A percentile compares a stretch with the other conserved stretches of the same genome.
Evolutionary conservation across 2,329 filamentous ascomycete genomes (phyloP).

Genomic region (Fulvia fulva): DNA sequence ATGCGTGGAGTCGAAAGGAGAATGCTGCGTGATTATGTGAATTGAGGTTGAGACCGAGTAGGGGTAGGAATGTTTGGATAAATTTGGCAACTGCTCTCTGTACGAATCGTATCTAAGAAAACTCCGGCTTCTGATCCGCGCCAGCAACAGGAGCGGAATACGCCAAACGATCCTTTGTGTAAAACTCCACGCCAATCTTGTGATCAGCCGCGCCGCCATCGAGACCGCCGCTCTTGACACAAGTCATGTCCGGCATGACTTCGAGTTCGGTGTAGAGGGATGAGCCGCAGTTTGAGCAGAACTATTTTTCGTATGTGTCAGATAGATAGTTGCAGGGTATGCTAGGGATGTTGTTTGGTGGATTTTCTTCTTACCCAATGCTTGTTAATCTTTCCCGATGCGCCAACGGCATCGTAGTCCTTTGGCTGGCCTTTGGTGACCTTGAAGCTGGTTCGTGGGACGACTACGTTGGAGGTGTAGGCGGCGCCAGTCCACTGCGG

Average conservation of each 20-base stretch:
- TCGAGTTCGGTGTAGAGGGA: constrained; percentile 52
- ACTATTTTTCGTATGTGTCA: constrained; percentile 30
- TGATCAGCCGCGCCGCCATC: constrained; percentile 47
- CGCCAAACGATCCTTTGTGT: constrained; percentile 47
- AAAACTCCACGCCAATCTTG: constrained; percentile 51
- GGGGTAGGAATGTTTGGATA: too few relatives aligned
- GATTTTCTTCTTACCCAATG: constrained; percentile 37
- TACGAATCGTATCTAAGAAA: constrained; percentile 14
- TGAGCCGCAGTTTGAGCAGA: constrained; percentile 52
- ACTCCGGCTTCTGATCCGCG: constrained; percentile 46
- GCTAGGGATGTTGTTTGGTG: too few relatives aligned
- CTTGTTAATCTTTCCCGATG: constrained; percentile 52
- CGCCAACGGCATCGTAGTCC: constrained; percentile 46
- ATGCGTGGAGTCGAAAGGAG: not conserved
- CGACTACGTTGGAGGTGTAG: constrained; percentile 53
- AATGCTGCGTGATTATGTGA: too few relatives aligned
- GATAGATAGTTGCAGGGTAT: not conserved
- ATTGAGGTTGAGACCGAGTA: too few relatives aligned
- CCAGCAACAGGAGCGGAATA: constrained; percentile 44
- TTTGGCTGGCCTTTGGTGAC: constrained; percentile 50
- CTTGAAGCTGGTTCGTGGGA: constrained; percentile 46
- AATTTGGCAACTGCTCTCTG: not conserved
- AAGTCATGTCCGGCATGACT: constrained; percentile 49
- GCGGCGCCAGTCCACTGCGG: constrained; percentile 49
- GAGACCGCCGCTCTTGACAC: constrained; percentile 51